Base-by-base conservation (phyloP, 495 filamentous ascomycete genomes). In the Cercophora newfieldiana region DNA sequence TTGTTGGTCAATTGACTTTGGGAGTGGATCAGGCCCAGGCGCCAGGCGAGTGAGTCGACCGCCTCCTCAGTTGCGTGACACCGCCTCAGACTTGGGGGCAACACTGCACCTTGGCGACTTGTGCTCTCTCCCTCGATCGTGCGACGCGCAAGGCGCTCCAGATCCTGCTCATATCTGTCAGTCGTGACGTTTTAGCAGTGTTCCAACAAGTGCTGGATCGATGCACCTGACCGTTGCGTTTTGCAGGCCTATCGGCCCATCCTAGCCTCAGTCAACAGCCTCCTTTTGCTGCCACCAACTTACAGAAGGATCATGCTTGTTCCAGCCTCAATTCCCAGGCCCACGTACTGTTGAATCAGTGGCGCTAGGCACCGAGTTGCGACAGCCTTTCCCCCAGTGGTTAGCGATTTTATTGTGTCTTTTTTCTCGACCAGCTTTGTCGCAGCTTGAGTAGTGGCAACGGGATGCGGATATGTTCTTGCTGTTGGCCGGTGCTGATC, bases 301-400 rank as follows among this genome's bases (percentile, higher is more conserved):
- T 19, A 26, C 7, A 26, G 50, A 53, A 53, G 50, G 50, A 53
- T 53, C 50, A 53, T 53, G 50, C 37, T 44, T 44, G 37, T 44
- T 44, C 37, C 37, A 44, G 37, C 37, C 37, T 44, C 18, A 44
- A 2, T 14, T 16, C 37, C 37, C 37, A 44, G 37, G 37, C 18
- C 37, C 37, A 44, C 37, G 18, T 16, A 16, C 12, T 44, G 37
- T 44, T 44, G 4, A 14, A 44, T 22, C 50, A 24, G 50, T 53
- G 50, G 50, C 50, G 50, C 22, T 53, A 53, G 50, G 50, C 50
- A 53, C 50, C 50, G 50, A 22, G 10, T 53, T 53, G 1, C 10
- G 22, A n/a, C 2, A 44, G 10, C 37, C 12, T 16, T 8, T 16
- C 12, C 2, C 37, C 37, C 37, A 14, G 37, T 16, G 10, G 18